These are phyloP conservation scores for Ottelia alismoides DNA, from an alignment of 106 monocot genomes.

Conservation along the genomic window DNA sequence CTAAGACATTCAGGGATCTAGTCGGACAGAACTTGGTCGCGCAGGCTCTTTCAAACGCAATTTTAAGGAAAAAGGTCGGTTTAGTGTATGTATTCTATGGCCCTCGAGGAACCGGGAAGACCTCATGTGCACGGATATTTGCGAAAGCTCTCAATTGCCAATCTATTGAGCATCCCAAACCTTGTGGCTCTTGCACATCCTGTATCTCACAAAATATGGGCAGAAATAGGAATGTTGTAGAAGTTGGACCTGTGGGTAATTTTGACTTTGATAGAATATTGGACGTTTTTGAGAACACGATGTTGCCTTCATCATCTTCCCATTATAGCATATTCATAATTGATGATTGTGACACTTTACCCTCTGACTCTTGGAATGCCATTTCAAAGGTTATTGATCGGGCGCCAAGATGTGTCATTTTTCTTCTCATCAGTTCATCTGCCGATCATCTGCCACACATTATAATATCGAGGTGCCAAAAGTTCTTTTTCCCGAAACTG, in stretches of 20 bases:
- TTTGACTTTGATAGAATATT: slow-evolving; percentile 37
- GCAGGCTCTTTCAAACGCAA: slow-evolving; percentile 87
- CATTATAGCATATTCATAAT: slow-evolving; percentile 73
- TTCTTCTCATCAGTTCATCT: slow-evolving; percentile 55
- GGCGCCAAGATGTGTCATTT: slow-evolving; percentile 54
- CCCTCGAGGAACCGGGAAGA: slow-evolving; percentile 90
- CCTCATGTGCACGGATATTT: slow-evolving; percentile 90
- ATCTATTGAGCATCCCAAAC: slow-evolving; percentile 39
- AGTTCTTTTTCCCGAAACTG: slow-evolving; percentile 88
- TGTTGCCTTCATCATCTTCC: slow-evolving; percentile 27
- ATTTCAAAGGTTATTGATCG: slow-evolving; percentile 62
- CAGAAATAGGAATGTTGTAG: slow-evolving; percentile 47
- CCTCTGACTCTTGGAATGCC: slow-evolving; percentile 52
- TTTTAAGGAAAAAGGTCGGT: slow-evolving; percentile 67
- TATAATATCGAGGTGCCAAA: slow-evolving; percentile 85
- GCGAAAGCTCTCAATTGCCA: slow-evolving; percentile 82
- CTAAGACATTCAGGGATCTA: slow-evolving; percentile 77
- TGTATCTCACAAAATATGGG: slow-evolving; percentile 70
- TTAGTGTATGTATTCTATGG: slow-evolving; percentile 87
- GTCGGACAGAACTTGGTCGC: slow-evolving; percentile 89
- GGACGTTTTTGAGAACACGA: slow-evolving; percentile 37
- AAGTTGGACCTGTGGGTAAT: slow-evolving; percentile 48
- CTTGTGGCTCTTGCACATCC: slow-evolving; percentile 65
- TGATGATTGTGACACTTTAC: slow-evolving; percentile 70
- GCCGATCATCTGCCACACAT: slow-evolving; percentile 72